Evolutionary conservation across 2,329 filamentous ascomycete genomes (phyloP), one percentile per base, ranked within the genome.

Genomic region (Fusarium brachygibbosum): DNA sequence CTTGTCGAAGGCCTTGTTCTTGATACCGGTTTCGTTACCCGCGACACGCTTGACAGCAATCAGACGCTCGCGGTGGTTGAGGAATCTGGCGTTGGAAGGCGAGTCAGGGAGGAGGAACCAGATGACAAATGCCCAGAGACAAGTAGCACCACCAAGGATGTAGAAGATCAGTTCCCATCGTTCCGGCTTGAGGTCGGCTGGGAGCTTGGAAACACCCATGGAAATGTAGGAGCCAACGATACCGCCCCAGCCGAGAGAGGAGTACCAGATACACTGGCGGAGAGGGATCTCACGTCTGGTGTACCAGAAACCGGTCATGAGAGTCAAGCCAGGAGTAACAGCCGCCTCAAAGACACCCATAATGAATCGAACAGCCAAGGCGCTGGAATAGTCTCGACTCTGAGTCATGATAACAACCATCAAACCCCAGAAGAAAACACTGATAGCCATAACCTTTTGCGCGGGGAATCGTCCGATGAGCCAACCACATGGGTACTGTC

Each of bases 211-310:
- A n/a, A 54, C 55, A 3, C 55, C 55, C 37, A 54, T 54, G 12
- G 55, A 58, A 6, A 58, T 58, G 9, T 58, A 58, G 0, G 55
- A 58, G 14, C 55, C 55, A 4, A 58, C 46, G 1, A 58, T 58
- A 5, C 55, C 55, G 11, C 48, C 48, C 55, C 55, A 54, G 4
- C 55, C 55, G 2, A 58, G 55, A 6, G 55, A 58, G 1, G 55
- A 58, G 9, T 58, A 58, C 55, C 55, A 58, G 7, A 58, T 58
- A 35, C 55, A 58, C 23, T 58, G 55, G 6, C 55, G 55, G 7
- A 58, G 55, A 16, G 55, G 55, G 4, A 58, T 54, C n/a, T 58
- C 55, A 17, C 55, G 55, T 31, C 55, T 38, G 1, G 55, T 58
- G 7, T 58, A 58, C 55, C 55, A 58, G 28, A 58, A 58, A 3